phyloP scores from a whole-genome alignment of 352 stramenopile genomes.

The Globisporangium acanthophoron region DNA sequence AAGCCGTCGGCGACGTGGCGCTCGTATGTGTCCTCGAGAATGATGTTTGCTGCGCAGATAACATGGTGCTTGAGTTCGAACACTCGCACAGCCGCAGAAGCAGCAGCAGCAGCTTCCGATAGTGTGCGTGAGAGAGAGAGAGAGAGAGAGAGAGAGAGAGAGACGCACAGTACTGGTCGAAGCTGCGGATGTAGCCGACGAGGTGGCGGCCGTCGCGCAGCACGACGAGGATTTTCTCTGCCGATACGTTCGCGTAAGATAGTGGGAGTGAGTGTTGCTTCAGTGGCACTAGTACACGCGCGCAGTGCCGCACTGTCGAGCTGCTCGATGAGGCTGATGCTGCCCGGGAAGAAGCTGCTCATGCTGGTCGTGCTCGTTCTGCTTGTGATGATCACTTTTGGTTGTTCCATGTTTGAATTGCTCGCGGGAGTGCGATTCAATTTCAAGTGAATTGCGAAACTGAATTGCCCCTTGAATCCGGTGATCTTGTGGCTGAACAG shows the following conservation, averaged over 20 bases:
- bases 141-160: not conserved
- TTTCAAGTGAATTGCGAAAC: not conserved
- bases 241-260: not conserved
- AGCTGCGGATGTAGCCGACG: constrained; percentile 86
- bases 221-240: constrained; percentile 90
- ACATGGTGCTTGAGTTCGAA: not conserved
- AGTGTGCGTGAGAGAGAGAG: not conserved
- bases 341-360: constrained; percentile 75
- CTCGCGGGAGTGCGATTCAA: not conserved
- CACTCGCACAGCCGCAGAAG: too few relatives aligned
- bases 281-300: too few relatives aligned
- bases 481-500: constrained; percentile 14
- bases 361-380: constrained; percentile 22
- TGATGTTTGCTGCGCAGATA: constrained; percentile 89
- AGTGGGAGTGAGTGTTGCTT: not conserved
- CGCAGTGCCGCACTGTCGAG: constrained; percentile 60
- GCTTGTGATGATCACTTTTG: not conserved
- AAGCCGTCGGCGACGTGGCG: constrained; percentile 80
- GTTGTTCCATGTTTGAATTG: not conserved
- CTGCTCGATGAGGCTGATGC: constrained; percentile 79
- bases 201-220: constrained; percentile 95
- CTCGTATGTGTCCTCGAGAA: constrained; percentile 95
- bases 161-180: constrained; percentile 82
- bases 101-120: too few relatives aligned
- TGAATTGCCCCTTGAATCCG: constrained; percentile 16